These are phyloP conservation scores for Fomitopsis pinicola DNA, from an alignment of 1,284 basidiomycete genomes.

Conservation along the genomic window DNA sequence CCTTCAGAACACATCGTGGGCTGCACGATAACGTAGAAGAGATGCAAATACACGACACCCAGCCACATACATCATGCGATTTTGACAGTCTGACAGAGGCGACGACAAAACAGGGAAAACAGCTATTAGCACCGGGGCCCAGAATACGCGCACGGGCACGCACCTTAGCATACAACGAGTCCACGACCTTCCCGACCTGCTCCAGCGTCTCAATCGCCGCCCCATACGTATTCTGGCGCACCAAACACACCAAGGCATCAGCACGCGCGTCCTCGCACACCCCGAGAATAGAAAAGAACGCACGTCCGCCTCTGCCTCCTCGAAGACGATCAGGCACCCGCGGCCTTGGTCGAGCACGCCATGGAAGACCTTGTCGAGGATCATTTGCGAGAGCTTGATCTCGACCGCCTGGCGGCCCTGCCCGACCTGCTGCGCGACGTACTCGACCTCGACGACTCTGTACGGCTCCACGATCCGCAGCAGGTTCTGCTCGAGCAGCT, in stretches of 20 bases:
- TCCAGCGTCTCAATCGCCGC: slow-evolving; percentile 86
- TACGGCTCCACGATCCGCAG: slow-evolving; percentile 95
- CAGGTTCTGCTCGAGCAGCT: slow-evolving; percentile 92
- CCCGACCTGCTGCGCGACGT: slow-evolving; percentile 86
- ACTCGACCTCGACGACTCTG: slow-evolving; percentile 85
- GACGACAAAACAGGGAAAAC: background rate
- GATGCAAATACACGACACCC: background rate
- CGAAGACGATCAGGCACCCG: slow-evolving; percentile 89
- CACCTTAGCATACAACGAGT: slow-evolving; percentile 87
- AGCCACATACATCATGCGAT: slow-evolving; percentile 6
- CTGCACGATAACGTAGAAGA: background rate
- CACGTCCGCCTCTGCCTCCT: slow-evolving; percentile 81
- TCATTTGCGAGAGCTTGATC: slow-evolving; percentile 97
- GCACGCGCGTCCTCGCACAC: background rate
- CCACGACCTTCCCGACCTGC: slow-evolving; percentile 89
- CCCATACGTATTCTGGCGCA: slow-evolving; percentile 72
- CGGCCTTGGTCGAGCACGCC: slow-evolving; percentile 95
- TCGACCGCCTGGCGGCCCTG: slow-evolving; percentile 93
- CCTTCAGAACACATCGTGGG: background rate
- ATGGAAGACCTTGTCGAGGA: slow-evolving; percentile 91
- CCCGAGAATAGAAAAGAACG: slow-evolving; percentile 24
- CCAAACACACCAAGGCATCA: background rate
- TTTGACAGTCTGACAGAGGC: slow-evolving; percentile 10
- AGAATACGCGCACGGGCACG: slow-evolving; percentile 9
- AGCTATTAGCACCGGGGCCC: background rate